Conservation (phyloP, 1,139 yeast species). For the Pichia sp. region DNA sequence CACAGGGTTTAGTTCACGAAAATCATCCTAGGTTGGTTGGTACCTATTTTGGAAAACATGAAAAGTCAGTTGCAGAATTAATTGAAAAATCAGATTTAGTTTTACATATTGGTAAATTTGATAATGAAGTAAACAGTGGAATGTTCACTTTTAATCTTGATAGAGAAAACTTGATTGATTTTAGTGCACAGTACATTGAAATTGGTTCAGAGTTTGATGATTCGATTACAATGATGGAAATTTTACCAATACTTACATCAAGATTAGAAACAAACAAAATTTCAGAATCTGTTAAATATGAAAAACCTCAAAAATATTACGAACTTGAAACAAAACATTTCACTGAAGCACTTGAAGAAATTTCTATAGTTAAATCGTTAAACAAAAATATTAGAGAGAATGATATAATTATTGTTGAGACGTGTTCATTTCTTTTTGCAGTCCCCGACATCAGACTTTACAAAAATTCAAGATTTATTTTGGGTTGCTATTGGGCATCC, state of each 20-base stretch:
- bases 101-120: conserved; percentile 43
- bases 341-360: conserved; percentile 14
- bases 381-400: conserved; percentile 41
- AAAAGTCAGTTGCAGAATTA: conserved; percentile 35
- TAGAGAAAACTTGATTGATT: conserved; percentile 13
- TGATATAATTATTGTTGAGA: conserved; percentile 67
- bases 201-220: conserved; percentile 33
- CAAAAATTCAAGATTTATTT: conserved; percentile 36
- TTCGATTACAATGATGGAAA: conserved; percentile 42
- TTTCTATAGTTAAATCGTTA: conserved; percentile 20
- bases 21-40: conserved; percentile 54
- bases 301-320: conserved; percentile 3
- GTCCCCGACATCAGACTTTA: conserved; percentile 43
- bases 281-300: conserved; percentile 16
- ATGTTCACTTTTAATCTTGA: conserved; percentile 20
- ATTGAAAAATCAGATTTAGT: conserved; percentile 42
- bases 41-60: conserved; percentile 47
- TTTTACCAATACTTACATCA: conserved; percentile 37
- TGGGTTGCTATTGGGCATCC: conserved; percentile 71
- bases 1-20: conserved; percentile 60
- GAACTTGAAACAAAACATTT: conserved; percentile 2
- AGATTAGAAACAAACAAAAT: conserved; percentile 34
- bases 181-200: conserved; percentile 35
- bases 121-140: conserved; percentile 48
- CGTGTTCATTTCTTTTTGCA: conserved; percentile 73